Percentiles rank a stretch among this genome's conserved stretches.
Conservation (phyloP, 768 basidiomycete genomes). For the Podaxis pistillaris region DNA sequence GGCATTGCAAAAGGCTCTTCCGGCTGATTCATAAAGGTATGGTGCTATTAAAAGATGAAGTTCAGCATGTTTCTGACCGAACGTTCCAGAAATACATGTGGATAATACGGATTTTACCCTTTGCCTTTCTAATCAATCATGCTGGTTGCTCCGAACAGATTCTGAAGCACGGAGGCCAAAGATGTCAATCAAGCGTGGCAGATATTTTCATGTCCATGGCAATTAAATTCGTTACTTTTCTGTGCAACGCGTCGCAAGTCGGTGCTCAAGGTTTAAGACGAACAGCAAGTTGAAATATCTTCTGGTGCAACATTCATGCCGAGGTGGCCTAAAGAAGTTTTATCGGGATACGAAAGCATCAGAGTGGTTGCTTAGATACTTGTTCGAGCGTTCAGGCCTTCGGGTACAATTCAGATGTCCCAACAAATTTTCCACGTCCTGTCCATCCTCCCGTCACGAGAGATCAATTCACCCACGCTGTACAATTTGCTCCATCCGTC, state of each 20-base stretch:
- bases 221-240: not conserved
- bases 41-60: not conserved
- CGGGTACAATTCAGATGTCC: not conserved
- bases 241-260: not conserved
- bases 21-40: slow-evolving; percentile 14
- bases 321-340: not conserved
- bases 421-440: not conserved
- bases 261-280: too few species aligned
- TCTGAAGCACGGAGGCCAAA: not conserved
- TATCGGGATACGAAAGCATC: not conserved
- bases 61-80: not conserved
- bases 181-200: not conserved
- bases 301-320: too few species aligned
- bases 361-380: slow-evolving; percentile 4
- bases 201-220: not conserved
- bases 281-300: too few species aligned
- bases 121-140: not conserved
- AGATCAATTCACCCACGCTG: not conserved
- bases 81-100: not conserved
- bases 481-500: not conserved
- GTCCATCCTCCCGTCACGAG: not conserved
- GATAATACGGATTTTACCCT: slow-evolving; percentile 2
- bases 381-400: not conserved
- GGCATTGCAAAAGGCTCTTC: slow-evolving; percentile 60
- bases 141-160: not conserved